Evolutionary conservation across 1,284 basidiomycete genomes (phyloP).

Genomic region (Rhodotorula sp.): DNA sequence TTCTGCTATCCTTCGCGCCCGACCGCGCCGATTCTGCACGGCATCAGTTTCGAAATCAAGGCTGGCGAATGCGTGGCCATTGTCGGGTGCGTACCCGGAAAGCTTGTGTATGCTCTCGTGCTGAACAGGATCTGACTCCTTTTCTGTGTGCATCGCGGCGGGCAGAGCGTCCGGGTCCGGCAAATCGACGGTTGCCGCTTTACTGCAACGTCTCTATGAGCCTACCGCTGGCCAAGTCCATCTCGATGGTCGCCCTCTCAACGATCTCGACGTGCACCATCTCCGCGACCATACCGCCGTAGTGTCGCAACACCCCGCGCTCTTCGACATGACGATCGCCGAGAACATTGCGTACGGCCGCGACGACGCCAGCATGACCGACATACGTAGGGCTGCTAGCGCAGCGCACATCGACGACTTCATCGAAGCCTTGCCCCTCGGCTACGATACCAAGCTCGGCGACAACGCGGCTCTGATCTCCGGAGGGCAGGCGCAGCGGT

Average conservation of each 20-base stretch:
- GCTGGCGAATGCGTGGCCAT: conserved; percentile 80
- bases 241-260: conserved; percentile 59
- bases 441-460: conserved; percentile 81
- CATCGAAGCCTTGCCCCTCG: conserved; percentile 71
- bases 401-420: conserved; percentile 84
- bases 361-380: background rate
- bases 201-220: conserved; percentile 83
- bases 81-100: conserved; percentile 55
- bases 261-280: conserved; percentile 63
- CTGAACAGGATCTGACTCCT: background rate
- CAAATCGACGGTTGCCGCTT: conserved; percentile 78
- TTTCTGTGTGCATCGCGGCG: too few relatives aligned
- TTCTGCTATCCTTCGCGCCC: conserved; percentile 85
- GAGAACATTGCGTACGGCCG: conserved; percentile 83
- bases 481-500: conserved; percentile 89
- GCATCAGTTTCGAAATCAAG: conserved; percentile 69
- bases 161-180: conserved; percentile 73
- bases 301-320: conserved; percentile 77
- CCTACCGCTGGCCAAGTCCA: conserved; percentile 64
- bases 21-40: conserved; percentile 72
- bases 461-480: conserved; percentile 85
- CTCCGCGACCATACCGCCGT: conserved; percentile 79
- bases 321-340: conserved; percentile 79
- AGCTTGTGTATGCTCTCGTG: background rate
- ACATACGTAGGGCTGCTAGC: conserved; percentile 59